Base-by-base conservation (phyloP, 768 basidiomycete species). In the Suillus tomentosus region DNA sequence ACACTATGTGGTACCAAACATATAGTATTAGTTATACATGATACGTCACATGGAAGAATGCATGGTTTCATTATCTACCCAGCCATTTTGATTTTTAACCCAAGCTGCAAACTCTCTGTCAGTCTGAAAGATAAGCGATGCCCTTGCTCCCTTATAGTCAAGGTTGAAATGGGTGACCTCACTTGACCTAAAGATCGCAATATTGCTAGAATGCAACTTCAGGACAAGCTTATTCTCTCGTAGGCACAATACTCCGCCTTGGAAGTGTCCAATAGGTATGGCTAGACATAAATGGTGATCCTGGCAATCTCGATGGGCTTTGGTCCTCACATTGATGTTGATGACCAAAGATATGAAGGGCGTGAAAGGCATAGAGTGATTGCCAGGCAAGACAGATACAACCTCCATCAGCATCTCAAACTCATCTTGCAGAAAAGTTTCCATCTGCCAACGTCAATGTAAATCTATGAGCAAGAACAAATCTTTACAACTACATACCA, bases 321-420 rank as follows among this genome's bases (percentile, higher is more conserved):
- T 37, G 5, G 57, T 66, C 14, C 57, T 24, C 6, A 66, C 65
- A 55, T 66, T 63, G 36, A 66, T 40, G 62, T 66, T 63, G 15
- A 17, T 42, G 6, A 42, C 40, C 40, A 42, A 7, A 7, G 55
- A 66, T n/a, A 66, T 56, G 9, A 66, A 37, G 7, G 54, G 31
- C 5, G 10, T 3, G 5, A 64, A 61, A 27, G 60, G 63, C 2
- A 1, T 8, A 47, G 10, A 15, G 60, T 15, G 24, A 37, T 60
- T 42, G 24, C 56, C 43, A 31, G 43, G 63, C 15, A 64, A 43
- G n/a, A 48, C 5, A 5, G 31, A 42, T 2, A 17, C 27, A 6
- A 64, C 22, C 39, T 22, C 39, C 31, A 27, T n/a, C n/a, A 64
- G 63, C 36, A 59, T 34, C 15, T 62, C 24, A 43, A 27, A 64